Evolutionary conservation across 441 rosid species (phyloP).

Genomic region (Cnidoscolus chayamansa): DNA sequence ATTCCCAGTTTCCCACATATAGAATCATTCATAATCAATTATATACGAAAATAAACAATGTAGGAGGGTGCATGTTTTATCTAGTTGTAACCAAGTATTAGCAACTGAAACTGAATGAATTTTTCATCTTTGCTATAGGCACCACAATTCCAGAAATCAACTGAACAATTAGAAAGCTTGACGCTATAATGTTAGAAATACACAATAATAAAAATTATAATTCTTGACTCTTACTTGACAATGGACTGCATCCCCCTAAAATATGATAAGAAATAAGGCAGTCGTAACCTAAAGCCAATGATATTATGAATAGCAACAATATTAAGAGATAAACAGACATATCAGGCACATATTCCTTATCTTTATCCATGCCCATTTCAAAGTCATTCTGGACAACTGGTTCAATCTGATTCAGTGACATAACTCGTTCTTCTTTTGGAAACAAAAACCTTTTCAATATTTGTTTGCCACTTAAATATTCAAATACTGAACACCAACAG

Average conservation of each 20-base stretch:
- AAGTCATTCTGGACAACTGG: constrained; percentile 1
- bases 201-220: not conserved
- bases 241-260: not conserved
- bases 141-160: not conserved
- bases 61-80: not conserved
- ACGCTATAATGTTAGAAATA: not conserved
- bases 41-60: not conserved
- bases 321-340: not conserved
- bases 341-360: not conserved
- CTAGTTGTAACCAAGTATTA: not conserved
- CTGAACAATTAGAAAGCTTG: not conserved
- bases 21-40: constrained; percentile 5
- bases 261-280: not conserved
- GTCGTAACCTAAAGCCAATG: not conserved
- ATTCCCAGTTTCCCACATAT: not conserved
- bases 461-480: not conserved
- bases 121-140: not conserved
- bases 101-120: not conserved
- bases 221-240: not conserved
- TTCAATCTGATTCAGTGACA: not conserved
- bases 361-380: not conserved
- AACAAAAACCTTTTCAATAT: not conserved
- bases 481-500: constrained; percentile 5
- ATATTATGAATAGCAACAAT: not conserved
- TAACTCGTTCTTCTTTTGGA: not conserved